Percentiles rank a stretch among this genome's conserved stretches.
Evolutionary conservation across 108 stramenopile genomes (phyloP).

Genomic region (Chaetoceros muelleri): DNA sequence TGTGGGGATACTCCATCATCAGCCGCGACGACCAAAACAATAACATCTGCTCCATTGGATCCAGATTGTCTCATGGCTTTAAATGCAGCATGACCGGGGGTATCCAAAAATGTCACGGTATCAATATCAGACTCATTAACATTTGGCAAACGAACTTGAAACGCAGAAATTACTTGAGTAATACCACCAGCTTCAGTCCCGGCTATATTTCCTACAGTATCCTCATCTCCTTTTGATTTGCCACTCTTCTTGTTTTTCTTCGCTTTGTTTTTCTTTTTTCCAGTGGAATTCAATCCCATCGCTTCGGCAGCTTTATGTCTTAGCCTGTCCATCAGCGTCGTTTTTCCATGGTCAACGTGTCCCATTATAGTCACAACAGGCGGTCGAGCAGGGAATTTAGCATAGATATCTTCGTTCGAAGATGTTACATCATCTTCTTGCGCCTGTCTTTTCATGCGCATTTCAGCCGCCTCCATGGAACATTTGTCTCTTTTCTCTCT

Average conservation of each 20-base stretch:
- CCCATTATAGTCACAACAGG: conserved; percentile 53
- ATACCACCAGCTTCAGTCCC: conserved; percentile 97
- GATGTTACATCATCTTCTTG: conserved; percentile 1
- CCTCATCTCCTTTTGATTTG: conserved; percentile 15
- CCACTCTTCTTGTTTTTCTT: conserved; percentile 9
- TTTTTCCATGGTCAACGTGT: conserved; percentile 90
- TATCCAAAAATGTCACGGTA: conserved; percentile 92
- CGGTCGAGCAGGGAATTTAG: conserved; percentile 26
- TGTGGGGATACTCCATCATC: conserved; percentile 94
- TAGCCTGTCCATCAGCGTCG: conserved; percentile 75
- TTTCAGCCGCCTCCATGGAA: not conserved
- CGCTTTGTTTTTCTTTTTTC: conserved; percentile 13
- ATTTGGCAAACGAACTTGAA: conserved; percentile 53
- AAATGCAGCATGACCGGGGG: conserved; percentile 96
- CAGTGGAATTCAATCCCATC: conserved; percentile 4
- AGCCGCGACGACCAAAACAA: conserved; percentile 91
- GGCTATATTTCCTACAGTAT: conserved; percentile 47
- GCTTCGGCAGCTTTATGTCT: conserved; percentile 25
- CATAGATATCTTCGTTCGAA: not conserved
- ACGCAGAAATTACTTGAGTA: conserved; percentile 93
- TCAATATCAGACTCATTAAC: conserved; percentile 15
- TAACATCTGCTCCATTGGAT: conserved; percentile 88
- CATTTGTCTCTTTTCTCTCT: conserved; percentile 6
- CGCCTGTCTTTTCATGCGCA: conserved; percentile 3
- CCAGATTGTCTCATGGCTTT: conserved; percentile 87